phyloP scores from a whole-genome alignment of 1,284 basidiomycete genomes.

The Ceratobasidium sp. region DNA sequence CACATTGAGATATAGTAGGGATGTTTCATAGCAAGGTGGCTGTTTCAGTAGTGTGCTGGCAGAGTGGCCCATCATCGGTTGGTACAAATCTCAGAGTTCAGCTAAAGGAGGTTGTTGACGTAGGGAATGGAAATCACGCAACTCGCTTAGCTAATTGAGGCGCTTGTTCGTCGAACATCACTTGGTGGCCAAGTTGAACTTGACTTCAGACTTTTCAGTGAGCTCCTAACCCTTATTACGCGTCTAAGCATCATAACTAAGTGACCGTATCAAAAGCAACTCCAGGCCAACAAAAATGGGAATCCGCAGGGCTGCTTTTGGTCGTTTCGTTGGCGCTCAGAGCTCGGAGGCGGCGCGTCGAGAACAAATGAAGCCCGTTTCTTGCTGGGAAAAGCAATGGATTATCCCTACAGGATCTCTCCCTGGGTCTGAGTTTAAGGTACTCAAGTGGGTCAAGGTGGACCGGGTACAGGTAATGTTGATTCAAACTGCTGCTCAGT shows the following conservation, averaged over 20 bases:
- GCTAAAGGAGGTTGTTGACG: constrained; percentile 2
- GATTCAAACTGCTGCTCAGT: not conserved
- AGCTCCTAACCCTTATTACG: no score
- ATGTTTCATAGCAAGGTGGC: constrained; percentile 28
- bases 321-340: constrained; percentile 38
- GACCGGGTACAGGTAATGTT: constrained; percentile 43
- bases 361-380: constrained; percentile 42
- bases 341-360: constrained; percentile 40
- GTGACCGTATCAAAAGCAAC: no score
- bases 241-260: no score
- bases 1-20: constrained; percentile 21
- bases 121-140: constrained; percentile 1
- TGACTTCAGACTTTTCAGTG: constrained; percentile 13
- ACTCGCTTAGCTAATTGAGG: constrained; percentile 4
- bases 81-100: not conserved
- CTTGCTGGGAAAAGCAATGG: constrained; percentile 47
- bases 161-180: not conserved
- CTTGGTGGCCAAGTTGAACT: not conserved
- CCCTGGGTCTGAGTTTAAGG: constrained; percentile 45
- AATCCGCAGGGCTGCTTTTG: constrained; percentile 39
- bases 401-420: constrained; percentile 43
- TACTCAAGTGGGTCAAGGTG: constrained; percentile 45
- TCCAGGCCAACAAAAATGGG: constrained; percentile 5
- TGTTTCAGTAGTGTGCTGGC: constrained; percentile 6
- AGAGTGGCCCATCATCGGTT: not conserved